Evolutionary conservation across 768 basidiomycete species (phyloP).

Genomic region (Russula sp.): DNA sequence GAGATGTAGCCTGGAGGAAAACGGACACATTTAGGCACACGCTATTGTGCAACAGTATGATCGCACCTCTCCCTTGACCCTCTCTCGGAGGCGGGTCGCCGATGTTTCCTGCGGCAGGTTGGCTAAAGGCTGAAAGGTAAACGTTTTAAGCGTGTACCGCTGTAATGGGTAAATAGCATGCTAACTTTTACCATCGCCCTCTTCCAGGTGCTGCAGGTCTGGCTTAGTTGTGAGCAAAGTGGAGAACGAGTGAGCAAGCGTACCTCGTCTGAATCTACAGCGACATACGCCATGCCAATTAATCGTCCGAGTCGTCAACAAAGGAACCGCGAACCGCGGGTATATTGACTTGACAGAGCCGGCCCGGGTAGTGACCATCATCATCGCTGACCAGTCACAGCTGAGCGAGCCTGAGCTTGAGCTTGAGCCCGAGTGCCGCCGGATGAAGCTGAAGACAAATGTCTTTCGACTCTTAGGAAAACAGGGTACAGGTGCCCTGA

Average conservation of each 20-base stretch:
- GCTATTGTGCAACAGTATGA: neutral
- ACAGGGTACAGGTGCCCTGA: constrained; percentile 24
- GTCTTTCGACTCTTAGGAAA: constrained; percentile 18
- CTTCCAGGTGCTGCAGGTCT: constrained; percentile 45
- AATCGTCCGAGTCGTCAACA: neutral
- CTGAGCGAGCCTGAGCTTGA: too few relatives aligned
- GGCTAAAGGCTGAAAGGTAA: constrained; percentile 5
- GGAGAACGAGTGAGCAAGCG: constrained; percentile 24
- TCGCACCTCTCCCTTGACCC: constrained; percentile 15
- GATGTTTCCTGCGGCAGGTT: constrained; percentile 10
- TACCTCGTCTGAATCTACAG: constrained; percentile 68
- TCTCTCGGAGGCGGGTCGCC: constrained; percentile 2
- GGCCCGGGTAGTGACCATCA: neutral
- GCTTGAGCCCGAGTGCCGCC: neutral
- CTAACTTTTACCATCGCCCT: constrained; percentile 26
- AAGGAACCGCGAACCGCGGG: constrained; percentile 6
- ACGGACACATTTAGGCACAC: neutral
- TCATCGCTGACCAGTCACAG: too few relatives aligned
- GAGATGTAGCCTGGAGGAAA: constrained; percentile 52
- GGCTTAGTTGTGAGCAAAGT: neutral
- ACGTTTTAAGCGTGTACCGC: neutral
- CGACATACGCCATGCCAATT: constrained; percentile 57
- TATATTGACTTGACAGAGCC: neutral
- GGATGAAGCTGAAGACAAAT: constrained; percentile 6
- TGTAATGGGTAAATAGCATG: neutral